Evolutionary conservation across 768 basidiomycete species (phyloP), one percentile per base, ranked within the genome.

Genomic region (Agrocybe chaxingu): DNA sequence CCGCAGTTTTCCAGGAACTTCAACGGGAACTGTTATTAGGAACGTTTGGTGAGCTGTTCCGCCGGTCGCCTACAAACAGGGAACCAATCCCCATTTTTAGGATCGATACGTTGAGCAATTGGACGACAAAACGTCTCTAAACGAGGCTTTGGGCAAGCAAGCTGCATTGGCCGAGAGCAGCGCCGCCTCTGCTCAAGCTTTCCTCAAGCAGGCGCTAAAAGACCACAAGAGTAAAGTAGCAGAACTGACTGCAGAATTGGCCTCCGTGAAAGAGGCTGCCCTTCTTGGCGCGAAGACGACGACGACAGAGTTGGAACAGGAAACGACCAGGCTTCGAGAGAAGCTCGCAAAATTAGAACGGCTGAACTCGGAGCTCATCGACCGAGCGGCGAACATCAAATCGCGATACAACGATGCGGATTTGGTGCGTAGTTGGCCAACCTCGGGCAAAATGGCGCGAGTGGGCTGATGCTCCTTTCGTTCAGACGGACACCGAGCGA

Each of bases 401-500:
- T 56, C 56, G 34, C 71, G 81, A 51, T 80, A 82, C 48, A 61
- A 75, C 46, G 60, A 61, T 3, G 72, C 75, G 13, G 67, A 76
- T 43, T 54, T 84, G 73, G 82, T 82, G 57, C 50, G 67, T 62
- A 44, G 32, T 13, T 33, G 1, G 48, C n/a, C 37, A 47, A 5
- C 24, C 24, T 24, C 3, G 1, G 5, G 24, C 41, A 11, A 24
- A 2, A 18, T 16, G 33, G 47, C 3, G 7, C 11, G 16, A 33
- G 29, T 36, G 8, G 8, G 11, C 4, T 58, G 19, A 35, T 50
- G 32, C 32, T 37, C 18, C 53, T n/a, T 19, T 42, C 39, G 40
- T 40, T 18, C 34, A 83, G 81, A 74, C 67, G 36, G 73, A 77
- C 44, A 57, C 68, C 10, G 83, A 84, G 60, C 79, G 73, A 58